Conservation (phyloP, 306 rosid species). For the Vigna unguiculata region DNA sequence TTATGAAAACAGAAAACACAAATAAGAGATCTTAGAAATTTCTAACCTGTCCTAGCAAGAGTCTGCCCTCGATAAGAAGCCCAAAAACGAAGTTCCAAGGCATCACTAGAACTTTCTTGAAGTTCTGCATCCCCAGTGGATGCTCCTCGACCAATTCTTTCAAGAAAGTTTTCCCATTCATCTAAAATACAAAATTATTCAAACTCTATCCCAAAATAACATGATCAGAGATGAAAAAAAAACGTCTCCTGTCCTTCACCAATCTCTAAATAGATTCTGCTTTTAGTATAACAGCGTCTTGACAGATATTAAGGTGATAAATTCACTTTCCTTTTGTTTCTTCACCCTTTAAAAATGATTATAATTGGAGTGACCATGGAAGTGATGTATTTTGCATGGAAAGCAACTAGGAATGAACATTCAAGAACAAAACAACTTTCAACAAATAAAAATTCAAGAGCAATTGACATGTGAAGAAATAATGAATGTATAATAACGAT, state of each 20-base stretch:
- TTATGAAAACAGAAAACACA: not conserved
- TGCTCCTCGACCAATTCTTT: constrained; percentile 80
- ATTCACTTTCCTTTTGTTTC: too few species aligned
- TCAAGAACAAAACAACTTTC: constrained; percentile 4
- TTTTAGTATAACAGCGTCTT: constrained; percentile 13
- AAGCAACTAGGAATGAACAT: not conserved
- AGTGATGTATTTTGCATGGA: not conserved
- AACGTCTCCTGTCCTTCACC: not conserved
- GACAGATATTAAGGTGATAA: constrained; percentile 20
- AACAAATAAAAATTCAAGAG: not conserved
- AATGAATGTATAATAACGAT: not conserved
- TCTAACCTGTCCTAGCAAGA: constrained; percentile 93
- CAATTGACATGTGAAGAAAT: not conserved
- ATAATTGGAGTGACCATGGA: constrained; percentile 7
- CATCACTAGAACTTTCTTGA: constrained; percentile 74
- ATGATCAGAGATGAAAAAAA: not conserved
- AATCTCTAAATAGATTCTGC: not conserved
- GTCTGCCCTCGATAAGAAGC: constrained; percentile 97
- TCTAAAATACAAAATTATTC: constrained; percentile 55
- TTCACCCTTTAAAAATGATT: not conserved
- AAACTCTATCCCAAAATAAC: constrained; percentile 4
- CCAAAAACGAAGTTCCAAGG: constrained; percentile 97
- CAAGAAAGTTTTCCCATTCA: constrained; percentile 94
- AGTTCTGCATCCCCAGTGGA: constrained; percentile 80
- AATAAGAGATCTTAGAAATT: constrained; percentile 24